phyloP scores from a whole-genome alignment of 23 red algal species.

The Gracilaria vermiculophylla region DNA sequence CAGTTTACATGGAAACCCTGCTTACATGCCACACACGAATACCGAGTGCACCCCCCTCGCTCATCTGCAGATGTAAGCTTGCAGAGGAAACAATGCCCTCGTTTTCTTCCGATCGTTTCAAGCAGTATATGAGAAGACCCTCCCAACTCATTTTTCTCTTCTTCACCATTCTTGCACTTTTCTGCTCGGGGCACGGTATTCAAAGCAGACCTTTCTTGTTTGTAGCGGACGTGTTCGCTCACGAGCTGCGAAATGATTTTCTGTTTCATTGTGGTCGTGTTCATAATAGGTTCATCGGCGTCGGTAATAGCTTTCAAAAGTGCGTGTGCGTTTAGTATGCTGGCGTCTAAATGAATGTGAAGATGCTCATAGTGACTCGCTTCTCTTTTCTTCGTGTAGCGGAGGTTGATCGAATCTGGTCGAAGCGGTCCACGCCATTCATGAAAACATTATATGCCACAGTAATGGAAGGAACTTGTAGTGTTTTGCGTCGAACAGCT shows the following conservation, averaged over 20 bases:
- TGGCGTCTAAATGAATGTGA: too few relatives aligned
- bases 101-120: not conserved
- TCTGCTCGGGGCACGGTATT: not conserved
- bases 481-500: not conserved
- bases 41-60: not conserved
- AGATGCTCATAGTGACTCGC: not conserved
- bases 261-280: not conserved
- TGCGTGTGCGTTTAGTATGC: not conserved
- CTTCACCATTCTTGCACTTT: not conserved
- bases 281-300: not conserved
- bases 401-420: not conserved
- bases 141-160: not conserved
- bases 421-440: constrained; percentile 6
- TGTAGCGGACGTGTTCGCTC: not conserved
- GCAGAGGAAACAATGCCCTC: not conserved
- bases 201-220: not conserved
- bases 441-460: constrained; percentile 15
- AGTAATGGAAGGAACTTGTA: constrained; percentile 2
- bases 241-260: not conserved
- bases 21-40: not conserved
- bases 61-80: not conserved
- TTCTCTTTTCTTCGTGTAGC: constrained; percentile 7
- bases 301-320: not conserved
- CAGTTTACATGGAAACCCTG: not conserved
- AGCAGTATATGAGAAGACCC: not conserved